Evolutionary conservation across 768 basidiomycete genomes (phyloP), one percentile per base, ranked within the genome.

Genomic region (Dentipellis sp.): DNA sequence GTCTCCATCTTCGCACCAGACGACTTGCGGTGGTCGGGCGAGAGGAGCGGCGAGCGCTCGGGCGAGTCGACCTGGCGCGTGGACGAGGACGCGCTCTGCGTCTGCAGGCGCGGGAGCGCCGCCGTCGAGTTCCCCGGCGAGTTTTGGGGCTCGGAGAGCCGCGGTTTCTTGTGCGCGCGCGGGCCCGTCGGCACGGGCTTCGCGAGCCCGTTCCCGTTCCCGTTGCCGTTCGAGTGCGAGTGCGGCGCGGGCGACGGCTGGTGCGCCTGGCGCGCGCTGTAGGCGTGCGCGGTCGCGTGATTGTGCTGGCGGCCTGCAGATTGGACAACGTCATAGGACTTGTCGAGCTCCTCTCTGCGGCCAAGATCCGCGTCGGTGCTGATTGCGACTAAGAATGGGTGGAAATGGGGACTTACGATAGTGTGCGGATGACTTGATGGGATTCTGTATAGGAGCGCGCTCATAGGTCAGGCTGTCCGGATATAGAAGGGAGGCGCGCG

Each of bases 171-270:
- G 69, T 87, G 76, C 22, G 86, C 85, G 54, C 90, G 80, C 2
- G 90, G 90, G 10, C 83, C 90, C 0, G 88, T 92, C 0, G 90
- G 90, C 7, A 80, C 84, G 3, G 72, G 75, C 66, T 83, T 88
- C 12, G 64, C 58, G 58, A 62, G 60, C 14, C 69, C 65, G 21
- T 65, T 66, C 16, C 58, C 58, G 19, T 37, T 52, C n/a, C n/a
- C n/a, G n/a, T n/a, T n/a, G n/a, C n/a, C n/a, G 68, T 58, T n/a
- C 51, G 55, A n/a, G 51, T 63, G 59, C 16, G 65, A 50, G 42
- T 69, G 59, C 50, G 61, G 48, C 46, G 61, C 64, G 9, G 61
- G 56, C 6, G 64, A 63, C 10, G 68, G 62, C 57, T 77, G 72
- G 62, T 80, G 77, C 19, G 71, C 63, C 53, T 74, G 74, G 22